phyloP scores from a whole-genome alignment of 1,139 yeast genomes.

The Kodamaea sp. region DNA sequence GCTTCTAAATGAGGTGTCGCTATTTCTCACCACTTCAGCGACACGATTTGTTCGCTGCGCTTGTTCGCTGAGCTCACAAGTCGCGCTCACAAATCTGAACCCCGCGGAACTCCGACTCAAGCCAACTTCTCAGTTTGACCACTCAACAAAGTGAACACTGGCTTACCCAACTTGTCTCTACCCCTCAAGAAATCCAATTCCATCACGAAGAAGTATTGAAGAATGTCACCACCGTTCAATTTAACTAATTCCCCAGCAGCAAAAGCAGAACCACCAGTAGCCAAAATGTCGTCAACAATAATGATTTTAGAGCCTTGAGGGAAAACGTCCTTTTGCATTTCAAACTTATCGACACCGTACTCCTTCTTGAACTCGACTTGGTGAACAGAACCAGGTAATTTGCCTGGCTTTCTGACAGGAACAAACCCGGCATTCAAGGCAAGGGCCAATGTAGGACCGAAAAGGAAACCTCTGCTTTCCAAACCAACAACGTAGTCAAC shows the following conservation, averaged over 20 bases:
- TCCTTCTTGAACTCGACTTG: constrained; percentile 81
- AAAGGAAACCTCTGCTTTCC: constrained; percentile 94
- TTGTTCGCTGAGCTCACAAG: too few species aligned
- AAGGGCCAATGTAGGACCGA: constrained; percentile 92
- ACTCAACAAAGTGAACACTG: constrained; percentile 79
- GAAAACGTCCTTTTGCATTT: constrained; percentile 80
- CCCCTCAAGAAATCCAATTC: constrained; percentile 95
- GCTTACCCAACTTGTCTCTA: constrained; percentile 79
- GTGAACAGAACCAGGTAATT: constrained; percentile 82
- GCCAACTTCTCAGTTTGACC: constrained; percentile 63
- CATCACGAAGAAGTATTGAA: constrained; percentile 84
- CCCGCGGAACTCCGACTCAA: neutral
- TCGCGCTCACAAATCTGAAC: too few species aligned
- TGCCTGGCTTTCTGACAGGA: constrained; percentile 93
- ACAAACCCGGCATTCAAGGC: constrained; percentile 87
- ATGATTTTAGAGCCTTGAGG: constrained; percentile 78
- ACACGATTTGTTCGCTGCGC: too few species aligned
- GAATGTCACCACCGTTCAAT: constrained; percentile 52
- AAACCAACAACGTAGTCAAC: constrained; percentile 90
- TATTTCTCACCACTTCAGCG: too few species aligned
- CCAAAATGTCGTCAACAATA: constrained; percentile 92
- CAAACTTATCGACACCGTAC: constrained; percentile 86
- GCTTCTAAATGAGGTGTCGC: too few species aligned
- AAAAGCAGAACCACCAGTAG: constrained; percentile 94
- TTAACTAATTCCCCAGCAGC: constrained; percentile 88